phyloP scores from a whole-genome alignment of 1,139 yeast genomes.

The Blastobotrys elegans region DNA sequence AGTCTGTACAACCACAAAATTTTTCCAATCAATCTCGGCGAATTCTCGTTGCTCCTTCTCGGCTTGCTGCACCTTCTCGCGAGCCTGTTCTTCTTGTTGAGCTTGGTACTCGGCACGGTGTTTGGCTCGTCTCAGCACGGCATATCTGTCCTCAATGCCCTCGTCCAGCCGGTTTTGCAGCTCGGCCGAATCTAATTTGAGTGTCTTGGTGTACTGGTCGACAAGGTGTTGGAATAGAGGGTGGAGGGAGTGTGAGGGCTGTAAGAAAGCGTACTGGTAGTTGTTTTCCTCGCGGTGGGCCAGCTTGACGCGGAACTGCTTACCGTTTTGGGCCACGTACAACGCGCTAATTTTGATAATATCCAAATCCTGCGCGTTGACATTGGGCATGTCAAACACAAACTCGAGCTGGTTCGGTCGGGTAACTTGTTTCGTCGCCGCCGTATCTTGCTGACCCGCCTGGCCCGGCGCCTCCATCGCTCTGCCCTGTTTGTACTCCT shows the following conservation, averaged over 20 bases:
- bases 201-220: conserved; percentile 49
- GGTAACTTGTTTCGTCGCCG: not conserved
- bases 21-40: conserved; percentile 86
- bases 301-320: conserved; percentile 40
- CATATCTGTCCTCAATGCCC: conserved; percentile 29
- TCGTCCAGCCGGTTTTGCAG: conserved; percentile 20
- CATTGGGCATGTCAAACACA: conserved; percentile 46
- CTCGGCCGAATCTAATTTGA: conserved; percentile 28
- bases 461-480: conserved; percentile 12
- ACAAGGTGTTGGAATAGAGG: conserved; percentile 47
- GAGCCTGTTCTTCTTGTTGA: conserved; percentile 36
- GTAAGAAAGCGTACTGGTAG: conserved; percentile 66
- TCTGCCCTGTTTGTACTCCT: conserved; percentile 28
- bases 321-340: conserved; percentile 55
- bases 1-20: conserved; percentile 66
- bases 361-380: conserved; percentile 62
- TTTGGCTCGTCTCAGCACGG: conserved; percentile 48
- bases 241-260: conserved; percentile 57
- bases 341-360: conserved; percentile 70
- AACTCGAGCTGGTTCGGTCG: conserved; percentile 43
- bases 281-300: conserved; percentile 41
- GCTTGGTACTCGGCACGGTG: conserved; percentile 54
- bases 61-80: conserved; percentile 30
- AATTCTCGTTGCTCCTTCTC: conserved; percentile 47
- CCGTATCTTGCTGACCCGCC: not conserved